phyloP scores from a whole-genome alignment of 176 grass and related monocot species.

The Aegilops bicornis region DNA sequence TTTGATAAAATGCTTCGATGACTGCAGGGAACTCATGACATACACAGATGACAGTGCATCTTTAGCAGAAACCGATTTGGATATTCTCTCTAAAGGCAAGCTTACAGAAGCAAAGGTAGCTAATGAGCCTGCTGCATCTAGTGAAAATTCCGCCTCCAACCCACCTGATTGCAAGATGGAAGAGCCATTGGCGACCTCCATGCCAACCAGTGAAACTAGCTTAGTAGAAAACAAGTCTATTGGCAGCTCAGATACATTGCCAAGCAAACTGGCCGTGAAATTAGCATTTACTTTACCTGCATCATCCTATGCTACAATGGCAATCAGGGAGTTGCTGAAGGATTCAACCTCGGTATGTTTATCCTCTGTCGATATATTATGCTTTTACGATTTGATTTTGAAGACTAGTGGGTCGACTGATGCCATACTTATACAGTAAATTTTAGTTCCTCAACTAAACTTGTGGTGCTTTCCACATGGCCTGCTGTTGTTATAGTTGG shows the following conservation, averaged over 20 bases:
- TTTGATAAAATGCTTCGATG: conserved; percentile 16
- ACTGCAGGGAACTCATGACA: conserved; percentile 67
- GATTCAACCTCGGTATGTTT: conserved; percentile 72
- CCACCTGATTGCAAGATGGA: conserved; percentile 37
- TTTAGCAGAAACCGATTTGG: conserved; percentile 83
- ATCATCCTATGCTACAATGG: conserved; percentile 93
- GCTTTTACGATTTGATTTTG: neutral
- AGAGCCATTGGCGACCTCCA: conserved; percentile 22
- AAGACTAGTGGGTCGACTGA: neutral
- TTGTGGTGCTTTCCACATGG: neutral
- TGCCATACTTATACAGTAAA: neutral
- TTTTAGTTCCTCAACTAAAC: neutral
- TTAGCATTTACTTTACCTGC: conserved; percentile 85
- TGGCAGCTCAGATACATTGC: conserved; percentile 36
- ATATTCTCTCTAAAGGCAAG: conserved; percentile 49
- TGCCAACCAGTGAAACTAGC: conserved; percentile 14
- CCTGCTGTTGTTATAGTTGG: neutral
- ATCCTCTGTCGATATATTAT: conserved; percentile 1
- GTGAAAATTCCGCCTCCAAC: conserved; percentile 9
- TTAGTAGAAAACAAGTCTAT: conserved; percentile 30
- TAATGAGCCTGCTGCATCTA: conserved; percentile 28
- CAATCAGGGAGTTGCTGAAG: conserved; percentile 87
- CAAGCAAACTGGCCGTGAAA: conserved; percentile 72
- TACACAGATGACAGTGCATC: conserved; percentile 74
- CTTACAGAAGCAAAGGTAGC: conserved; percentile 46